Percentiles rank a stretch among this genome's conserved stretches.
phyloP scores from a whole-genome alignment of 2,329 filamentous ascomycete genomes.

The Paramyrothecium roridum region DNA sequence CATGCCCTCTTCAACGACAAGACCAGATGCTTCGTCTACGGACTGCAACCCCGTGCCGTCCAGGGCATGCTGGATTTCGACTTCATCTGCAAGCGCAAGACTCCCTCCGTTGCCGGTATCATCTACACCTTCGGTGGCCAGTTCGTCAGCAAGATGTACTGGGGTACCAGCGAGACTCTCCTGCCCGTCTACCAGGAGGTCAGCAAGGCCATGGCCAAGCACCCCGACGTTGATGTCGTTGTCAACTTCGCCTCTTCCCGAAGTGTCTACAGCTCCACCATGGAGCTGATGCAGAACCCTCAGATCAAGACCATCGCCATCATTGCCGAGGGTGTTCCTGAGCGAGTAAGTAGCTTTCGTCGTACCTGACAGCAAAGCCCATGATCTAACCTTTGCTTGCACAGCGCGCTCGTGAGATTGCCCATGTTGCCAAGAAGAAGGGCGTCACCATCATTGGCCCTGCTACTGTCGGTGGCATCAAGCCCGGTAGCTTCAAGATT shows the following conservation, averaged over 20 bases:
- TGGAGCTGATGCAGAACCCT: constrained; percentile 96
- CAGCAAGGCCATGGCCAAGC: constrained; percentile 90
- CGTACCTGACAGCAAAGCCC: neutral
- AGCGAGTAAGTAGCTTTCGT: constrained; percentile 66
- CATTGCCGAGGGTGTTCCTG: constrained; percentile 98
- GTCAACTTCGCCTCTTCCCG: constrained; percentile 99
- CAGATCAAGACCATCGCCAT: constrained; percentile 99
- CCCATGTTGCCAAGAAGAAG: constrained; percentile 96
- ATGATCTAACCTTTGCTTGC: constrained; percentile 12
- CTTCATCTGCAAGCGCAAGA: constrained; percentile 99
- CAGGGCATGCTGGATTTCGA: constrained; percentile 98
- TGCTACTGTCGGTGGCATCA: constrained; percentile 98
- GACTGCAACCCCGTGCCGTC: constrained; percentile 91
- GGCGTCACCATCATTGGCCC: constrained; percentile 98
- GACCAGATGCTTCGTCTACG: constrained; percentile 99
- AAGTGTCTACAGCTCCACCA: constrained; percentile 96
- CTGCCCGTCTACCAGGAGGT: constrained; percentile 97
- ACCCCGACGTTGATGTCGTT: constrained; percentile 93
- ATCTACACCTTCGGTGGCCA: constrained; percentile 99
- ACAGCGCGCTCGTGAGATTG: constrained; percentile 93
- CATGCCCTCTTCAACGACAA: constrained; percentile 98
- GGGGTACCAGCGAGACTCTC: constrained; percentile 98
- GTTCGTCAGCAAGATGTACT: constrained; percentile 99
- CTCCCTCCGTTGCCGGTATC: constrained; percentile 95
- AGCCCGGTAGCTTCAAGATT: constrained; percentile 99